These are phyloP conservation scores for Lizonia empirigonia DNA, from an alignment of 2,329 filamentous ascomycete genomes.

Conservation along the genomic window DNA sequence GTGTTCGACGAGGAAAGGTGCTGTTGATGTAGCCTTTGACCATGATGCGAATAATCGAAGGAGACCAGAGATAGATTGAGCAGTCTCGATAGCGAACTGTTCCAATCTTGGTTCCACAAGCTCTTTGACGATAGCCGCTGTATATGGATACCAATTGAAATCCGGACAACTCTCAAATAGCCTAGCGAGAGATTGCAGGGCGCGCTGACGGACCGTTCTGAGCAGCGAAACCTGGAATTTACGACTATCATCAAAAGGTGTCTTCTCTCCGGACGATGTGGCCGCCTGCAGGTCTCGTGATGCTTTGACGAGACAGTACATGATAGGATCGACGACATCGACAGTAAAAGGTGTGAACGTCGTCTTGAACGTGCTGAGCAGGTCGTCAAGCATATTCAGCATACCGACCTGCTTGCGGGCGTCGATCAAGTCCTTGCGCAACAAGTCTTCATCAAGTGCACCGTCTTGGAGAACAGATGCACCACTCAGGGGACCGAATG, in stretches of 20 bases:
- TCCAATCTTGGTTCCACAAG: constrained; percentile 77
- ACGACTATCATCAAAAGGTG: constrained; percentile 30
- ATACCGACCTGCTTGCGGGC: constrained; percentile 86
- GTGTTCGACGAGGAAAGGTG: constrained; percentile 71
- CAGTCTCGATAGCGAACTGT: constrained; percentile 81
- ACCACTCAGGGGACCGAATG: constrained; percentile 71
- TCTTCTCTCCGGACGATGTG: constrained; percentile 38
- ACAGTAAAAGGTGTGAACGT: constrained; percentile 71
- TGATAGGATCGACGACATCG: constrained; percentile 73
- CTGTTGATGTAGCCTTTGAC: constrained; percentile 70
- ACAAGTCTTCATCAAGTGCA: constrained; percentile 53
- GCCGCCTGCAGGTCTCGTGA: constrained; percentile 52
- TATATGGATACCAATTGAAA: constrained; percentile 75
- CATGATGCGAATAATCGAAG: constrained; percentile 82
- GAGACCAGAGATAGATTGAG: constrained; percentile 84
- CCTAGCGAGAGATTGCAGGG: constrained; percentile 81
- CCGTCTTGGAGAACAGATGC: constrained; percentile 63
- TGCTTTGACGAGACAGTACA: constrained; percentile 79
- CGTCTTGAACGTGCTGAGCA: constrained; percentile 82
- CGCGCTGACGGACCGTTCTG: constrained; percentile 69
- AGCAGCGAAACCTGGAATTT: constrained; percentile 60
- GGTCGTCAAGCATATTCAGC: constrained; percentile 85
- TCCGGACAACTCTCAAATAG: constrained; percentile 75
- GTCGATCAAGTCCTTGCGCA: constrained; percentile 61
- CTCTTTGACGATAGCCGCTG: constrained; percentile 72